Conservation (phyloP, 2,329 filamentous ascomycete genomes). For the Beauveria caledonica region DNA sequence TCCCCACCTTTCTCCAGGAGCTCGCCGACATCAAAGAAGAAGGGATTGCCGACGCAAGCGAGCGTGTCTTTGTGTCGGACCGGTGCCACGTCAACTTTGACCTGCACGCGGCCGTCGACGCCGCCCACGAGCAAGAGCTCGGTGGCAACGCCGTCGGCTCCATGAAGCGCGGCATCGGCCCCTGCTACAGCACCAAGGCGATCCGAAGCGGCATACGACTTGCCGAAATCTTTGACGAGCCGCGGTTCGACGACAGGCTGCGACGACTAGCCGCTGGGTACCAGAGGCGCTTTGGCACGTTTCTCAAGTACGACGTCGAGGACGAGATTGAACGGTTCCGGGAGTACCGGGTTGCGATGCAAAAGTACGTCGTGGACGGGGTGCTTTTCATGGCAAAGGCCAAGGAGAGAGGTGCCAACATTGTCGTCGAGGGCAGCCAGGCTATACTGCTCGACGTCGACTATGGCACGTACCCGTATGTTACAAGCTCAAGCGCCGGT, state of each 20-base stretch:
- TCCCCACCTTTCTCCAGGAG: slow-evolving; percentile 18
- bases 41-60: slow-evolving; percentile 25
- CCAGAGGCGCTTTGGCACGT: slow-evolving; percentile 53
- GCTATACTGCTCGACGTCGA: slow-evolving; percentile 17
- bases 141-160: slow-evolving; percentile 23
- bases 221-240: slow-evolving; percentile 57
- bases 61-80: slow-evolving; percentile 51
- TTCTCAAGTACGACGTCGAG: background rate
- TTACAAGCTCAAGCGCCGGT: slow-evolving; percentile 21
- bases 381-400: background rate
- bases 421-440: slow-evolving; percentile 3
- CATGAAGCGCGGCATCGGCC: slow-evolving; percentile 19
- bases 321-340: background rate
- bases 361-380: background rate
- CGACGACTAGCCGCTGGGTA: slow-evolving; percentile 51
- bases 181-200: slow-evolving; percentile 16
- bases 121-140: slow-evolving; percentile 48
- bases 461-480: slow-evolving; percentile 18
- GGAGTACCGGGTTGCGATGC: background rate
- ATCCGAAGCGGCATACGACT: slow-evolving; percentile 55
- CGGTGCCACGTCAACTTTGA: slow-evolving; percentile 54
- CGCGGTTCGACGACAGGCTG: slow-evolving; percentile 55
- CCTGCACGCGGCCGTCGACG: slow-evolving; percentile 57
- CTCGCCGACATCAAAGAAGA: slow-evolving; percentile 27
- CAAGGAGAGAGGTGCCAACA: background rate